Conservation (phyloP, 2,329 filamentous ascomycete species). For the Byssochlamys sp. region DNA sequence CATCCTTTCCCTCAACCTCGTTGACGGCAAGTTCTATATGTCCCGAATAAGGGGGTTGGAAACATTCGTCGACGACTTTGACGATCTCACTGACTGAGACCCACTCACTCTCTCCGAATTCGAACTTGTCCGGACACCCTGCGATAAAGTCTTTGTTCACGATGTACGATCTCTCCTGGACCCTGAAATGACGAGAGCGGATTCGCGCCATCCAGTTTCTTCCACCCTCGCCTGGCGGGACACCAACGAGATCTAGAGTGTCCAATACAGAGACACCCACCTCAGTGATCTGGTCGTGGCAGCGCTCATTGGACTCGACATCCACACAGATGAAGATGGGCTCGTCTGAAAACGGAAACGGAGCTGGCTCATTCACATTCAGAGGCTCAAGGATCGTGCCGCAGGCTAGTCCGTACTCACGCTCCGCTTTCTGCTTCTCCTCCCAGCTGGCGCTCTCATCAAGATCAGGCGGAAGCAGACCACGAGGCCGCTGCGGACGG, state of each 20-base stretch:
- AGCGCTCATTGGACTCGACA: slow-evolving; percentile 67
- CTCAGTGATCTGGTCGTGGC: slow-evolving; percentile 64
- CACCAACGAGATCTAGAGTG: slow-evolving; percentile 47
- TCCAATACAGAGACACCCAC: slow-evolving; percentile 77
- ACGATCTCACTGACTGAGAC: slow-evolving; percentile 40
- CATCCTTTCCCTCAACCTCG: slow-evolving; percentile 1
- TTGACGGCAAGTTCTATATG: slow-evolving; percentile 8
- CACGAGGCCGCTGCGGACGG: slow-evolving; percentile 29
- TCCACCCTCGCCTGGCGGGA: slow-evolving; percentile 54
- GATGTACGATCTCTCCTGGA: slow-evolving; percentile 57
- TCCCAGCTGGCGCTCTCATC: slow-evolving; percentile 14
- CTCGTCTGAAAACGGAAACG: slow-evolving; percentile 42
- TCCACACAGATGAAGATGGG: slow-evolving; percentile 71
- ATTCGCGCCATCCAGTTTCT: slow-evolving; percentile 60
- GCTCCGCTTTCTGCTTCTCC: slow-evolving; percentile 13
- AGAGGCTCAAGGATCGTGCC: slow-evolving; percentile 25
- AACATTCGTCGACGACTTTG: slow-evolving; percentile 43
- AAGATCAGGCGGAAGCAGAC: slow-evolving; percentile 6
- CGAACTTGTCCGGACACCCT: slow-evolving; percentile 71
- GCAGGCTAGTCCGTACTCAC: slow-evolving; percentile 15
- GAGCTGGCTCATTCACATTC: slow-evolving; percentile 37
- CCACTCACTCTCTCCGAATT: slow-evolving; percentile 53
- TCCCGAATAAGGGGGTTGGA: slow-evolving; percentile 46
- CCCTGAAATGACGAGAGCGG: slow-evolving; percentile 63
- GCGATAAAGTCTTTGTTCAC: slow-evolving; percentile 59